Evolutionary conservation across 768 basidiomycete species (phyloP), one percentile per base, ranked within the genome.

Genomic region (Leccinum subtestaceum): DNA sequence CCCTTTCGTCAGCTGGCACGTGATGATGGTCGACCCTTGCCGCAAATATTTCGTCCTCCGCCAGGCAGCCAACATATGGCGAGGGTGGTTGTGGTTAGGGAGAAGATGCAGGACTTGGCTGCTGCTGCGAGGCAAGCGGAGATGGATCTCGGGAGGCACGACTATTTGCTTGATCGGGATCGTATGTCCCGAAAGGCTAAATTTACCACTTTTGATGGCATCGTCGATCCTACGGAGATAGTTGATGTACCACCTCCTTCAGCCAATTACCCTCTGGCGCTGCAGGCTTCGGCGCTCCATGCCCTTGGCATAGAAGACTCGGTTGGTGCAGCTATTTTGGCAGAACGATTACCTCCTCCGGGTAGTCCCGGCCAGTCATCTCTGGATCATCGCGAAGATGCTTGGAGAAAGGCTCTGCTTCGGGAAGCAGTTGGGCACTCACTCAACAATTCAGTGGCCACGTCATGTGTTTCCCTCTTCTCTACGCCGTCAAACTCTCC

Each of bases 141-240:
- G 65, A 80, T 84, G 60, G 88, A 91, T 56, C 76, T 91, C 68
- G 86, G 86, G 65, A 68, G 76, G 32, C 82, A 83, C 23, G 81
- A 77, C 19, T 76, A 76, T 34, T 73, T 76, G 55, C 72, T 77
- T 53, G 84, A 84, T 59, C 76, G 80, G 58, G 78, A 74, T 60
- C 73, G 71, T 48, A 53, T 68, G 31, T 73, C 77, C n/a, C 77
- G 79, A 59, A 74, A 73, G 54, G 70, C 67, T 46, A 74, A 73
- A 60, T 69, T 72, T 58, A 65, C 71, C 54, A 63, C 68, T n/a
- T 71, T 80, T 61, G 80, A 84, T 67, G 77, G 85, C 65, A 79
- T 89, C 55, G 85, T 93, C 64, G 91, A 93, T 73, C 91, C 91
- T 11, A 93, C 91, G 25, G 92, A 93, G 66, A 82, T 81, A 25